Percentiles rank a stretch among this genome's conserved stretches.
Evolutionary conservation across 305 asterid genomes (phyloP).

Genomic region (Plantago coronopus): DNA sequence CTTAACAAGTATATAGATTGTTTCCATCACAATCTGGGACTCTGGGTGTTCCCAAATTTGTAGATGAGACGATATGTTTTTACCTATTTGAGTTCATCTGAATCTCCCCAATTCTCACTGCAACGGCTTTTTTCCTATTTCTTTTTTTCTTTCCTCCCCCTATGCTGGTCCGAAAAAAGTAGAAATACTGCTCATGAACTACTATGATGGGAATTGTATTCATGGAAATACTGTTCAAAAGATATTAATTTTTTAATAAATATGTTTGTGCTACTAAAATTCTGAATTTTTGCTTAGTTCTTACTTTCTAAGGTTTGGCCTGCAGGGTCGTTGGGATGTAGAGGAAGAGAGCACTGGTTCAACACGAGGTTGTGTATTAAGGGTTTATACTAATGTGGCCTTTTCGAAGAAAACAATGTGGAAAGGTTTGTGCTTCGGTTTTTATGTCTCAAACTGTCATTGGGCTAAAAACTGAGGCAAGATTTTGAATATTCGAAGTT

Average conservation of each 20-base stretch:
- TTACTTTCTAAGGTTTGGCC: conserved; percentile 18
- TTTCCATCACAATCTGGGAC: too few relatives aligned
- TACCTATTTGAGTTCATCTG: neutral
- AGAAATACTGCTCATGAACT: neutral
- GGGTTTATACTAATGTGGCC: conserved; percentile 65
- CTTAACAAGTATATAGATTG: too few relatives aligned
- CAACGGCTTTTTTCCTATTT: neutral
- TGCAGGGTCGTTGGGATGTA: conserved; percentile 88
- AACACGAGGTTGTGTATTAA: conserved; percentile 53
- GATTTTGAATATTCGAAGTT: neutral
- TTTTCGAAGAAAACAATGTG: conserved; percentile 89
- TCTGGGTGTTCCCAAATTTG: too few relatives aligned
- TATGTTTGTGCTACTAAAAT: too few relatives aligned
- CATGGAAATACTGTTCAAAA: neutral
- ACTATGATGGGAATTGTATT: neutral
- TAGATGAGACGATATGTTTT: neutral
- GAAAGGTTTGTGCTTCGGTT: conserved; percentile 52
- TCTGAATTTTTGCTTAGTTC: neutral
- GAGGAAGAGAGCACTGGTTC: conserved; percentile 45
- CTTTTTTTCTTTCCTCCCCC: neutral
- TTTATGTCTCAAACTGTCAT: neutral
- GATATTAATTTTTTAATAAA: too few relatives aligned
- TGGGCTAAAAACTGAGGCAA: conserved; percentile 18
- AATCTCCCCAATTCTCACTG: neutral
- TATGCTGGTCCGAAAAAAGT: too few relatives aligned